Evolutionary conservation across 2,329 filamentous ascomycete genomes (phyloP).

Genomic region (Epichloe elymi): DNA sequence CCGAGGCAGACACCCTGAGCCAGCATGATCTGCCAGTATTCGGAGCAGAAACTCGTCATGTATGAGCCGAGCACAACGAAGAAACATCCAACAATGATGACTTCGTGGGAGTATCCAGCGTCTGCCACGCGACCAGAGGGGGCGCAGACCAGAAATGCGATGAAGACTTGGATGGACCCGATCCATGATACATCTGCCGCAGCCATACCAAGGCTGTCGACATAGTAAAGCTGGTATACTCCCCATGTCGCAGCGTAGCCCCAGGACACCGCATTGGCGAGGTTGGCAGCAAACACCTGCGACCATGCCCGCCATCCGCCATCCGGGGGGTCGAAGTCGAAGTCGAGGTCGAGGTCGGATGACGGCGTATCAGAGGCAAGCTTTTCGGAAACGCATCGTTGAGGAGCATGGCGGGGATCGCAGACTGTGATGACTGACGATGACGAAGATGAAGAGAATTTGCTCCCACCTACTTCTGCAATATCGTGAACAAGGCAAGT

Average conservation of each 20-base stretch:
- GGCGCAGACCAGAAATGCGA: conserved; percentile 35
- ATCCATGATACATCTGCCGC: conserved; percentile 29
- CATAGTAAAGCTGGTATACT: conserved; percentile 40
- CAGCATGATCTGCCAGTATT: conserved; percentile 41
- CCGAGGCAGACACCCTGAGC: conserved; percentile 39
- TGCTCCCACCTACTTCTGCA: not conserved
- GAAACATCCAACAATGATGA: conserved; percentile 26
- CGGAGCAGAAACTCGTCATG: conserved; percentile 29
- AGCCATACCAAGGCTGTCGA: conserved; percentile 21
- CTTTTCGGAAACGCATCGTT: not conserved
- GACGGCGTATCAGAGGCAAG: not conserved
- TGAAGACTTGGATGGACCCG: conserved; percentile 36
- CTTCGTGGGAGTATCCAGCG: conserved; percentile 31
- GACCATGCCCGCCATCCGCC: conserved; percentile 35
- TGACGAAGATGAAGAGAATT: not conserved
- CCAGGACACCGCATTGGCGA: conserved; percentile 37
- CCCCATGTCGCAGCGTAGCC: conserved; percentile 36
- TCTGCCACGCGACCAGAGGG: conserved; percentile 37
- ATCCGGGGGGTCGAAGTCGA: conserved; percentile 20
- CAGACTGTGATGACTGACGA: not conserved
- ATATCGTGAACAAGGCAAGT: not conserved
- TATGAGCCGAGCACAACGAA: conserved; percentile 34
- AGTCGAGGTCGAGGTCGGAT: not conserved
- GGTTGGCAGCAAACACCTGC: conserved; percentile 33
- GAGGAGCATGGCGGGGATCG: not conserved